A percentile compares a stretch with the other conserved stretches of the same genome.
Conservation (phyloP, 305 asterid genomes). For the Fraxinus platypoda region DNA sequence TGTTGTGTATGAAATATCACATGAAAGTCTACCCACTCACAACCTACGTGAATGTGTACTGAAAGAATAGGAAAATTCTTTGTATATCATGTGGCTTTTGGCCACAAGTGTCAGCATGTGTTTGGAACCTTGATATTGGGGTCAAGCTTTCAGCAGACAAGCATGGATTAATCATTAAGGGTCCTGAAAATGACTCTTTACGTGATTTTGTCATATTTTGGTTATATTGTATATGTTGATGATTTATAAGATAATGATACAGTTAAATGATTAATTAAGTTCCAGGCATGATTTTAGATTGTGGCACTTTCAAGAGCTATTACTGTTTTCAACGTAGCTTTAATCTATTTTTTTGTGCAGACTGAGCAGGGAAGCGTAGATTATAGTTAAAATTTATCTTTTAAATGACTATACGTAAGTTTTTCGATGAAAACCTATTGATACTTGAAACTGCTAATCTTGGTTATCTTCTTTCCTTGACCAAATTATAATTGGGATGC, state of each 20-base stretch:
- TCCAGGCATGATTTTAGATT: background rate
- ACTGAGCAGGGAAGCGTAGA: background rate
- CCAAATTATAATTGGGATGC: background rate
- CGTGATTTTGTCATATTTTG: background rate
- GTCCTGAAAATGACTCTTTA: background rate
- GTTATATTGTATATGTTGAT: background rate
- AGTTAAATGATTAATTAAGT: background rate
- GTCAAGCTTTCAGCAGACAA: background rate
- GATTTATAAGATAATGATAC: background rate
- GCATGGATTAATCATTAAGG: background rate
- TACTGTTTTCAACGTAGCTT: background rate
- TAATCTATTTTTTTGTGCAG: background rate
- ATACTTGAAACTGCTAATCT: background rate
- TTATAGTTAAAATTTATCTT: background rate
- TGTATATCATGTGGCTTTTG: background rate
- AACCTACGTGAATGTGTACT: background rate
- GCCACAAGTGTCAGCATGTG: background rate
- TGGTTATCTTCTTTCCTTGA: background rate
- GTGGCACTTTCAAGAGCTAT: background rate
- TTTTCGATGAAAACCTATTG: background rate
- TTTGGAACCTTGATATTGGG: background rate
- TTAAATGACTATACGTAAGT: background rate
- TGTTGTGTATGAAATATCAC: background rate
- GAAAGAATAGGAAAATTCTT: background rate
- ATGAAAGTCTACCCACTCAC: background rate